A percentile compares a stretch with the other conserved stretches of the same genome.
These are phyloP conservation scores for Sphagnum tenellum DNA, from an alignment of 225 moss, liverwort and hornwort genomes.

Conservation along the genomic window DNA sequence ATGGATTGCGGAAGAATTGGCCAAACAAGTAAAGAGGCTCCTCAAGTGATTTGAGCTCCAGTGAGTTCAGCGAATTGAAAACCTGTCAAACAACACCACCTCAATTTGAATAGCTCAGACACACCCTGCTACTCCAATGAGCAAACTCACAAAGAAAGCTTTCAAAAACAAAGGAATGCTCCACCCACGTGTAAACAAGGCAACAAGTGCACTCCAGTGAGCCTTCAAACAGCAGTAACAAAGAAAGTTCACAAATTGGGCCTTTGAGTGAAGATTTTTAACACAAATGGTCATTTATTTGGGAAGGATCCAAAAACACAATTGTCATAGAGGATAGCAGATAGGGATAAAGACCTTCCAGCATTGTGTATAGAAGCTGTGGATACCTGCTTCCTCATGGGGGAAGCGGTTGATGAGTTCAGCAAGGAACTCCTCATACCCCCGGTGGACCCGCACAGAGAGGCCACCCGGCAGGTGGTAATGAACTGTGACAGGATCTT, in stretches of 20 bases:
- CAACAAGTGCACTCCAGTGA: too few relatives aligned
- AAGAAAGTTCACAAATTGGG: too few relatives aligned
- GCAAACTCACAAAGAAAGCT: too few relatives aligned
- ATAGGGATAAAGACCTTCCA: constrained; percentile 43
- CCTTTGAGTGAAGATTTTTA: too few relatives aligned
- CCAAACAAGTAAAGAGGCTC: constrained; percentile 90
- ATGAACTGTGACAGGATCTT: constrained; percentile 81
- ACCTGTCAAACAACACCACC: constrained; percentile 22
- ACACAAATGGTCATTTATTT: too few relatives aligned
- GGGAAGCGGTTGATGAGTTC: constrained; percentile 72
- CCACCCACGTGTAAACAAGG: too few relatives aligned
- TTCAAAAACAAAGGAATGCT: too few relatives aligned
- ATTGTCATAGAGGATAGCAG: not conserved
- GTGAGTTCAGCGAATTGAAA: constrained; percentile 67
- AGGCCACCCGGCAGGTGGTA: constrained; percentile 74
- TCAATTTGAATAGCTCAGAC: too few relatives aligned
- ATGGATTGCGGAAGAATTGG: constrained; percentile 74
- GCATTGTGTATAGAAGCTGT: constrained; percentile 65
- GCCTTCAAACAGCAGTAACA: too few relatives aligned
- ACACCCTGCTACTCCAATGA: too few relatives aligned
- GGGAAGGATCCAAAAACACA: too few relatives aligned
- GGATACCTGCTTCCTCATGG: constrained; percentile 65
- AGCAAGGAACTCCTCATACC: constrained; percentile 49
- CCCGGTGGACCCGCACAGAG: constrained; percentile 71
- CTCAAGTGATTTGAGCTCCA: constrained; percentile 86